Conservation (phyloP, 1,284 basidiomycete species). For the Leccinum solheimii region DNA sequence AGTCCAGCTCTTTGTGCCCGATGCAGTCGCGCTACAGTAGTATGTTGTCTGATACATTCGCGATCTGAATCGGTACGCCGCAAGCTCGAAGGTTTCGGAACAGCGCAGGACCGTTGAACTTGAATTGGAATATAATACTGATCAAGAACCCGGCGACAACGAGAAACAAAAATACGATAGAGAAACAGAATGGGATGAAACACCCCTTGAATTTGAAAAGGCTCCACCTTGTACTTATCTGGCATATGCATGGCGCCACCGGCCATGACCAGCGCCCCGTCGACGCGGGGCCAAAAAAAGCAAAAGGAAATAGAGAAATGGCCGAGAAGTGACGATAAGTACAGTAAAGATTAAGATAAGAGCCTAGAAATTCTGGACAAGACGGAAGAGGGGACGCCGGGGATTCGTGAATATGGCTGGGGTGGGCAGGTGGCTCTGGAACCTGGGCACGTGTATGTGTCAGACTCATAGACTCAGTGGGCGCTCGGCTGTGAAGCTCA, state of each 20-base stretch:
- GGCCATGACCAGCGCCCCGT: neutral
- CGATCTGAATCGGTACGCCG: neutral
- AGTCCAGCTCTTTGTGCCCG: neutral
- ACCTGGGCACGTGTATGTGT: conserved; percentile 10
- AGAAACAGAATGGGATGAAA: neutral
- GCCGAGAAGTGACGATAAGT: neutral
- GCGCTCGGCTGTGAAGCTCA: neutral
- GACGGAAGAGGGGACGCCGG: neutral
- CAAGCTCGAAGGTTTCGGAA: neutral
- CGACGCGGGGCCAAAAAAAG: neutral
- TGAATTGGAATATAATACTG: neutral
- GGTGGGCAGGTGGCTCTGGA: neutral
- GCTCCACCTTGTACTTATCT: conserved; percentile 19
- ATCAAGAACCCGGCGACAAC: neutral
- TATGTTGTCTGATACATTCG: neutral
- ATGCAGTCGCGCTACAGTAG: neutral
- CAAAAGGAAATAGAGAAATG: neutral
- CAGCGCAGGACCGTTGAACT: neutral
- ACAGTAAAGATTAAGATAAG: neutral
- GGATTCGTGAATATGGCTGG: neutral
- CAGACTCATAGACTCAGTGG: conserved; percentile 13
- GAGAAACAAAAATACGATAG: neutral
- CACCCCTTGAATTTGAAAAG: conserved; percentile 24
- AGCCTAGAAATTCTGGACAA: neutral
- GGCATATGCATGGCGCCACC: neutral